Base-by-base conservation (phyloP, 2,329 filamentous ascomycete species). In the Aureobasidium sp. region DNA sequence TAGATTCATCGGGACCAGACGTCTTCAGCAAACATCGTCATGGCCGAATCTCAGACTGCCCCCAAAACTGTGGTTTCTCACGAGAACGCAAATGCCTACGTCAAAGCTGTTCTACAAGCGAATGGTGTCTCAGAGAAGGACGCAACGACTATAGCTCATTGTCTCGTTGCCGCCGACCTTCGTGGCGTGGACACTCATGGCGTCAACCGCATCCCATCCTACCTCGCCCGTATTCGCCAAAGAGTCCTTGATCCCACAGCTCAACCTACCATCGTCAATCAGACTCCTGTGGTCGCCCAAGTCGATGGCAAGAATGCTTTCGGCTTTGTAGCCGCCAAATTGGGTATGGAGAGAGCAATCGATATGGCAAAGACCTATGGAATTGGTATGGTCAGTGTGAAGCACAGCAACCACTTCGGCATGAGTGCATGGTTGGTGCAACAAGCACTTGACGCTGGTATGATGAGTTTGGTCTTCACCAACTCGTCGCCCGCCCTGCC, bases 361-460 rank as follows among this genome's bases (percentile, higher is more conserved):
- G 78, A 82, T 15, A 85, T 87, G 73, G 88, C 88, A 0, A 74
- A 77, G n/a, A 71, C 73, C 1, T 84, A 80, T 67, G 88, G 88
- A 7, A 88, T 92, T 65, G 89, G 88, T 34, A 85, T 93, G 81
- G 87, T 87, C 0, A 84, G 82, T 60, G 79, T 91, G 69, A 88
- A 85, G 71, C 86, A 87, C 73, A 89, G 85, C 37, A 91, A 91
- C 67, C 88, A 92, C 72, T 91, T 88, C 68, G 89, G 89, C 60
- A 92, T 92, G 89, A 82, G 82, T 3, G 89, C 89, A 0, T 91
- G 88, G 86, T 70, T 90, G 0, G 87, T 91, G 12, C 85, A 89
- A 70, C 85, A 90, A 73, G 89, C 88, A 0, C 72, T 91, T 13
- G 87, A 91, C 61, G 84, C 82, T 0, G 78, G 76, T 2, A 82